Evolutionary conservation across 495 filamentous ascomycete species (phyloP).

Genomic region (Neurospora intermedia): DNA sequence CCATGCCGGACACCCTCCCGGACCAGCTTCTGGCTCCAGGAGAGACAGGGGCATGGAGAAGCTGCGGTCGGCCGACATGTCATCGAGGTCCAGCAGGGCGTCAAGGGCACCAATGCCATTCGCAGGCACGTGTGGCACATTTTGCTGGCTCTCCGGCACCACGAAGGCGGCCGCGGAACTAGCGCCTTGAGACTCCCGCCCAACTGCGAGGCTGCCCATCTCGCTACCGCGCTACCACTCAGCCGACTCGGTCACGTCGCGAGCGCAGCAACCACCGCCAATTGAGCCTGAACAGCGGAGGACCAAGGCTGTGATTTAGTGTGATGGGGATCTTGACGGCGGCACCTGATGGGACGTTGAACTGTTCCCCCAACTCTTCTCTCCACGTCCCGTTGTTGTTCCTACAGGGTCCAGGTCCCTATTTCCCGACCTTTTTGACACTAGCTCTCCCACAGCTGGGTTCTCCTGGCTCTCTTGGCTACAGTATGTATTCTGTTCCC

Average conservation of each 20-base stretch:
- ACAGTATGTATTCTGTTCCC: not conserved
- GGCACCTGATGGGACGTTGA: not conserved
- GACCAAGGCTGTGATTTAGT: not conserved
- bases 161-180: constrained; percentile 3
- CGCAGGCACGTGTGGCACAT: constrained; percentile 6
- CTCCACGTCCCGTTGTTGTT: not conserved
- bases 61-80: constrained; percentile 7
- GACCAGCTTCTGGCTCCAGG: not conserved
- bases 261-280: not conserved
- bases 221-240: constrained; percentile 10
- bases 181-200: constrained; percentile 6
- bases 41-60: constrained; percentile 4
- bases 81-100: constrained; percentile 13
- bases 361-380: not conserved
- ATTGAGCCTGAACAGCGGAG: not conserved
- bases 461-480: not conserved
- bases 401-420: not conserved
- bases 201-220: constrained; percentile 13
- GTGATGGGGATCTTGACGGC: not conserved
- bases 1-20: not conserved
- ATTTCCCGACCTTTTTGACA: not conserved
- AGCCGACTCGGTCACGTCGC: not conserved
- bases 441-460: not conserved
- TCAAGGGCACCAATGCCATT: constrained; percentile 10
- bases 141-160: not conserved